phyloP scores from a whole-genome alignment of 805 yeast species.

The Metschnikowia picachoensis region DNA sequence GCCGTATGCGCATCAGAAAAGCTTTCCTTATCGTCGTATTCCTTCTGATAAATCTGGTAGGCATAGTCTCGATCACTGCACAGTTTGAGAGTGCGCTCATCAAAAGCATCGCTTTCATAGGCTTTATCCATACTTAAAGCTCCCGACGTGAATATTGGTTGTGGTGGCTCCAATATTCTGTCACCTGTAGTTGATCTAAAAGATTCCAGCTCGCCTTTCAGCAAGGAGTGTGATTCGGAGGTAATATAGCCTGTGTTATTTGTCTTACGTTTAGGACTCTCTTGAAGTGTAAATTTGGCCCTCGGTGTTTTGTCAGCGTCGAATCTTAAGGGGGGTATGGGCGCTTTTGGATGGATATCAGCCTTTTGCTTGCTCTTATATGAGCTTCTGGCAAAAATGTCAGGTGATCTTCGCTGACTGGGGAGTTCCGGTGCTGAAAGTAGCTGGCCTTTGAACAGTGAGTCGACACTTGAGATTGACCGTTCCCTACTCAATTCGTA shows the following conservation, averaged over 20 bases:
- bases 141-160: constrained; percentile 59
- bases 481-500: constrained; percentile 23
- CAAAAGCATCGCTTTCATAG: constrained; percentile 21
- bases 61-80: constrained; percentile 25
- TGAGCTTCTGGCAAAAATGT: constrained; percentile 39
- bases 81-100: constrained; percentile 32
- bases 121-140: constrained; percentile 59
- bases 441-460: constrained; percentile 22
- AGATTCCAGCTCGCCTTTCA: constrained; percentile 30
- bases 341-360: constrained; percentile 1
- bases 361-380: constrained; percentile 17
- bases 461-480: constrained; percentile 22
- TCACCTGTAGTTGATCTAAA: constrained; percentile 43
- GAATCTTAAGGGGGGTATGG: constrained; percentile 12
- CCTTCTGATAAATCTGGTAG: constrained; percentile 36
- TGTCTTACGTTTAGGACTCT: constrained; percentile 64
- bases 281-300: constrained; percentile 58
- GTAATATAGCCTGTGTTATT: constrained; percentile 24
- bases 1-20: constrained; percentile 33
- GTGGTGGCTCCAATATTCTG: constrained; percentile 58
- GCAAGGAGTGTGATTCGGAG: neutral
- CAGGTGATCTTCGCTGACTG: constrained; percentile 38
- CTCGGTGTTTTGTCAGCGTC: constrained; percentile 44
- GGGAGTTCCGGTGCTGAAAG: constrained; percentile 30
- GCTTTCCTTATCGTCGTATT: constrained; percentile 29